Evolutionary conservation across 129 eudicot species (phyloP).

Genomic region (Ambrosia artemisiifolia): DNA sequence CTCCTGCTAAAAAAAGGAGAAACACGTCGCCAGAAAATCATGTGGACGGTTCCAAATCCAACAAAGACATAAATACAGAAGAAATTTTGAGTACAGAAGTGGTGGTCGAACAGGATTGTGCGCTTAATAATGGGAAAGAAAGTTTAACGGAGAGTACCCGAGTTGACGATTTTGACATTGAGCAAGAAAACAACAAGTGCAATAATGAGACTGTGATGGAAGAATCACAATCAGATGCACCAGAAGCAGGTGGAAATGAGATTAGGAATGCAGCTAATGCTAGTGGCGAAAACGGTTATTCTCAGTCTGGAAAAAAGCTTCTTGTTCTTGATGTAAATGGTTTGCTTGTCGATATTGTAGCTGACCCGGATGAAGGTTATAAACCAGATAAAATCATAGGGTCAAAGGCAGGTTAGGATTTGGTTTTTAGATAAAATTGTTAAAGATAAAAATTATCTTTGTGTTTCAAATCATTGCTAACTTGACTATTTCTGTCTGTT

Average conservation of each 20-base stretch:
- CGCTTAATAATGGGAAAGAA: slow-evolving; percentile 21
- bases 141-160: not conserved
- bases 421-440: too few relatives aligned
- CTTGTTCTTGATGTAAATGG: slow-evolving; percentile 93
- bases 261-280: slow-evolving; percentile 13
- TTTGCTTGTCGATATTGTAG: slow-evolving; percentile 65
- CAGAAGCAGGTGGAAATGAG: slow-evolving; percentile 9
- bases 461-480: slow-evolving; percentile 13
- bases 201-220: slow-evolving; percentile 12
- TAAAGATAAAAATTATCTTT: too few relatives aligned
- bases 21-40: not conserved
- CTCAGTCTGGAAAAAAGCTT: slow-evolving; percentile 53
- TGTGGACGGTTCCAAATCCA: slow-evolving; percentile 23
- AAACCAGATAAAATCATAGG: slow-evolving; percentile 48
- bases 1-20: slow-evolving; percentile 21
- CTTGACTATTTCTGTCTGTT: slow-evolving; percentile 15
- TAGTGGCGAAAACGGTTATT: slow-evolving; percentile 16
- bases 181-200: slow-evolving; percentile 15
- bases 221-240: slow-evolving; percentile 23
- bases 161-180: slow-evolving; percentile 23
- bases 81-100: not conserved
- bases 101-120: slow-evolving; percentile 21
- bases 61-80: slow-evolving; percentile 5
- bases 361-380: slow-evolving; percentile 35
- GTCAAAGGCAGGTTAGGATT: slow-evolving; percentile 63